Evolutionary conservation across 2,329 filamentous ascomycete genomes (phyloP).

Genomic region (Stemphylium lycopersici): DNA sequence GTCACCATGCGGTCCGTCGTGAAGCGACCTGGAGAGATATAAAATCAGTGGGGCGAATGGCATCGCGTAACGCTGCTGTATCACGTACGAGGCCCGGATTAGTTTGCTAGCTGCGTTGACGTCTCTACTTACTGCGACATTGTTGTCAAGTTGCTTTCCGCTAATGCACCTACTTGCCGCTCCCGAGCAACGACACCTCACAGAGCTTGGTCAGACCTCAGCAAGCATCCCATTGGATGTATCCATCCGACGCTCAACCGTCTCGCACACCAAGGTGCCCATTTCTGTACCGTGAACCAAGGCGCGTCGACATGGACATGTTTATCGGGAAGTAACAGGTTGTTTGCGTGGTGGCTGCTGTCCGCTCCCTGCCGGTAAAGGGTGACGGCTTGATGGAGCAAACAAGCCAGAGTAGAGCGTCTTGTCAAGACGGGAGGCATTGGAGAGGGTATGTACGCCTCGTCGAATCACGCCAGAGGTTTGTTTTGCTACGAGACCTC

Average conservation of each 20-base stretch:
- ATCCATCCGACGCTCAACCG: neutral
- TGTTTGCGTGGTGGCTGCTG: conserved; percentile 1
- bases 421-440: neutral
- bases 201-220: neutral
- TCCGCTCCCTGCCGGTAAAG: neutral
- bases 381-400: conserved; percentile 4
- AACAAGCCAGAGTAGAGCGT: neutral
- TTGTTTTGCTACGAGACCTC: neutral
- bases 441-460: neutral
- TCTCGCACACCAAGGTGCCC: neutral
- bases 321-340: neutral
- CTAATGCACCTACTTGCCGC: conserved; percentile 3
- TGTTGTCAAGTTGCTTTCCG: neutral
- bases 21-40: conserved; percentile 3
- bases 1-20: conserved; percentile 3
- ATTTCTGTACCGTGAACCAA: neutral
- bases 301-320: neutral
- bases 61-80: neutral
- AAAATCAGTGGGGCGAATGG: neutral
- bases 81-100: neutral
- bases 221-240: neutral
- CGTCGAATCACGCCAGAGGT: neutral
- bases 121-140: conserved; percentile 9
- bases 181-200: conserved; percentile 1
- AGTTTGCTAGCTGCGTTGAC: neutral